These are phyloP conservation scores for Nannizziopsis barbatae DNA, from an alignment of 2,329 filamentous ascomycete genomes.

Conservation along the genomic window DNA sequence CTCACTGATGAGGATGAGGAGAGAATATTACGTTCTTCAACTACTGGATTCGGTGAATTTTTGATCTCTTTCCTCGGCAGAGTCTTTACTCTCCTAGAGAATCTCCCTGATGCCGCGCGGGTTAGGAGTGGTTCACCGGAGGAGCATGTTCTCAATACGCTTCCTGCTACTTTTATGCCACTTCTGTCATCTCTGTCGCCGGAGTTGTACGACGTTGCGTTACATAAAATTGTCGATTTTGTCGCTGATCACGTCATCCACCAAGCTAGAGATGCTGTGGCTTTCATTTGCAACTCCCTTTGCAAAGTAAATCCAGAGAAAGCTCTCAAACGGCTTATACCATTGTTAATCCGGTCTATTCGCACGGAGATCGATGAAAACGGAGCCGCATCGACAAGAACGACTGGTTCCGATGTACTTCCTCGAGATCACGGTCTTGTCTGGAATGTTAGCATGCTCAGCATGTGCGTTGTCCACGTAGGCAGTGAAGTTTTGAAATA, in stretches of 20 bases:
- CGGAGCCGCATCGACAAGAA: constrained; percentile 85
- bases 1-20: constrained; percentile 78
- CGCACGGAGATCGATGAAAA: constrained; percentile 96
- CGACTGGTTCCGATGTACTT: constrained; percentile 83
- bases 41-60: constrained; percentile 87
- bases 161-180: constrained; percentile 83
- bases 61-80: constrained; percentile 80
- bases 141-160: constrained; percentile 90
- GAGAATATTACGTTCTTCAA: constrained; percentile 81
- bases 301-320: constrained; percentile 95
- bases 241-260: constrained; percentile 91
- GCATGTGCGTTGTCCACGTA: constrained; percentile 96
- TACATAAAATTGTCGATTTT: constrained; percentile 87
- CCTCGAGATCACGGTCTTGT: constrained; percentile 85
- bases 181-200: constrained; percentile 83
- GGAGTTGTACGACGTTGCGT: constrained; percentile 79
- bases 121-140: constrained; percentile 85
- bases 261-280: constrained; percentile 93
- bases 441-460: constrained; percentile 94
- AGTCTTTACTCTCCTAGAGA: constrained; percentile 90
- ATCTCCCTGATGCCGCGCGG: constrained; percentile 79
- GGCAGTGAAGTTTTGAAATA: constrained; percentile 81
- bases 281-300: constrained; percentile 91
- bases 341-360: constrained; percentile 81
- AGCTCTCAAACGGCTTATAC: constrained; percentile 78